Evolutionary conservation across 148 eudicot species (phyloP).

Genomic region (Vaccinium macrocarpon): DNA sequence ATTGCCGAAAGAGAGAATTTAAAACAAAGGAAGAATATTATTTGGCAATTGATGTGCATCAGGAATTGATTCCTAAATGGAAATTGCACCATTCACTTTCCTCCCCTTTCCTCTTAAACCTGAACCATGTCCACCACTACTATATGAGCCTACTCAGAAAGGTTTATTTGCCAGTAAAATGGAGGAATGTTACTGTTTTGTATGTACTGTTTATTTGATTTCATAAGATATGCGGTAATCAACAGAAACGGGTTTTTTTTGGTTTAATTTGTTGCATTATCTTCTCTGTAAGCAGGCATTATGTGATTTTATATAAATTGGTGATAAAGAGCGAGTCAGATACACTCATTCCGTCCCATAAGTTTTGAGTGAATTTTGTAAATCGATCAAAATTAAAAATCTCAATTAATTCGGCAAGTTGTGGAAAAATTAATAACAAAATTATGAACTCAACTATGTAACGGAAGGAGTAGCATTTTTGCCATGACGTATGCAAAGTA

Average conservation of each 20-base stretch:
- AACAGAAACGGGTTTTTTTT: too few species aligned
- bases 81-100: neutral
- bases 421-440: too few species aligned
- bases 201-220: too few species aligned
- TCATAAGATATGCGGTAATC: too few species aligned
- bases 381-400: too few species aligned
- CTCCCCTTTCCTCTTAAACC: neutral
- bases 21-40: neutral
- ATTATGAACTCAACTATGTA: too few species aligned
- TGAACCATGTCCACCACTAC: neutral
- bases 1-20: neutral
- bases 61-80: neutral
- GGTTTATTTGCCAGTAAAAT: neutral
- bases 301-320: too few species aligned
- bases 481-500: neutral
- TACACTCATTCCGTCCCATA: too few species aligned
- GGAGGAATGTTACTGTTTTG: neutral
- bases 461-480: neutral
- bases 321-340: too few species aligned
- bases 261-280: too few species aligned
- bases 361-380: too few species aligned
- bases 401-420: too few species aligned
- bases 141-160: neutral
- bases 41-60: conserved; percentile 5
- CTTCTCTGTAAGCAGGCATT: neutral